Evolutionary conservation across 202 grass and related monocot genomes (phyloP), one percentile per base, ranked within the genome.

Genomic region (Saccharum hybrid): DNA sequence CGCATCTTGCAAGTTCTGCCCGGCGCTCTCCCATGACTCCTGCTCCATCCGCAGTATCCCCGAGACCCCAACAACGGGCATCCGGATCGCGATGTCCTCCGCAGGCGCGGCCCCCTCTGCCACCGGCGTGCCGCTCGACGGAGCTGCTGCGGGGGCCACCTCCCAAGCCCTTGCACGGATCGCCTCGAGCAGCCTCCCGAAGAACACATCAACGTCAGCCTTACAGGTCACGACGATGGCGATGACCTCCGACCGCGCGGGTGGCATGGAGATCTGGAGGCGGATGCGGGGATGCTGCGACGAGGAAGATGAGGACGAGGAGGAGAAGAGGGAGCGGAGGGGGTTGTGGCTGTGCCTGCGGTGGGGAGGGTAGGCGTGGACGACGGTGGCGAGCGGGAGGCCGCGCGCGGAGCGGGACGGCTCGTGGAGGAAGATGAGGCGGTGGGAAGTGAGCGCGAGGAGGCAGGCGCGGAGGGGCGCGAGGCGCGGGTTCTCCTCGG

Each of bases 11-110:
- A 99, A 85, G 76, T 92, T 99, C 82, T 92, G 94, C 59, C 92
- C 96, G 16, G 93, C 92, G 66, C 78, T 99, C 84, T 99, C 96
- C 93, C 96, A 99, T 34, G 86, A 68, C 66, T 99, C 93, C 77
- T 99, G 96, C 79, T 99, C 96, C 83, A 92, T 99, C 84, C 93
- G 92, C 74, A 99, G 82, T 79, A 99, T 99, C 30, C 93, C 96
- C 0, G 93, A 90, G 8, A 99, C 88, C 21, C 96, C 96, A 13
- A 96, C 93, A 72, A 99, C 96, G 16, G 91, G 93, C 86, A 89
- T 96, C 74, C 75, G 91, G 82, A 94, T 88, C 62, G 83, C 82
- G 48, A 81, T 45, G 81, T 86, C 74, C 83, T 88, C 54, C 9
- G 34, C 48, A 33, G 82, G 60, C 19, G 15, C 87, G 1, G 45